These are phyloP conservation scores for Escallonia herrerae DNA, from an alignment of 129 eudicot genomes.

Conservation along the genomic window DNA sequence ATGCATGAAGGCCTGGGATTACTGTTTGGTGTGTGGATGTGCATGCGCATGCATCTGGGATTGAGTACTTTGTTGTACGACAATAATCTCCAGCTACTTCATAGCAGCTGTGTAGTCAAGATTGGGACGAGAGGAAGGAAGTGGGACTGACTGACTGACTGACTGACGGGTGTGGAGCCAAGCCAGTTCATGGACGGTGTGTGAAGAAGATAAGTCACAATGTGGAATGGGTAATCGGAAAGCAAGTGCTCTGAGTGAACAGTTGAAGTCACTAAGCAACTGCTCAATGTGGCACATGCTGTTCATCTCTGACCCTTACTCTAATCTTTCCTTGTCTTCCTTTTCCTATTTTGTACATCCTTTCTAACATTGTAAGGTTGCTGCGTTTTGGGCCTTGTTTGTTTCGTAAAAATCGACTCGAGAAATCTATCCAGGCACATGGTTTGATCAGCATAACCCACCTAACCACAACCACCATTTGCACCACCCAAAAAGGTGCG, in stretches of 20 bases:
- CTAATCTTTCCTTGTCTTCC: neutral
- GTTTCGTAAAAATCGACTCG: neutral
- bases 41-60: too few relatives aligned
- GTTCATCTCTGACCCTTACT: neutral
- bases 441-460: too few relatives aligned
- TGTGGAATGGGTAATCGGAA: neutral
- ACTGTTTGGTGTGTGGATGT: too few relatives aligned
- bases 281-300: constrained; percentile 15
- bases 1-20: too few relatives aligned
- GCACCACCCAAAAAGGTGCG: too few relatives aligned
- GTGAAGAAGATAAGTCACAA: neutral
- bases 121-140: neutral
- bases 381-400: neutral
- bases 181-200: too few relatives aligned
- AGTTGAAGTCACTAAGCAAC: constrained; percentile 14
- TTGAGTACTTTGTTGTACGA: neutral
- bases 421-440: too few relatives aligned
- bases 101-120: neutral
- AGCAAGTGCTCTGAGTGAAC: constrained; percentile 7
- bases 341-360: neutral
- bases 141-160: too few relatives aligned
- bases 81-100: neutral
- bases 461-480: too few relatives aligned
- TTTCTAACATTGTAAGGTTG: neutral
- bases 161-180: too few relatives aligned